Percentiles rank a stretch among this genome's conserved stretches.
phyloP scores from a whole-genome alignment of 2,329 filamentous ascomycete species.

The Clonostachys rosea region DNA sequence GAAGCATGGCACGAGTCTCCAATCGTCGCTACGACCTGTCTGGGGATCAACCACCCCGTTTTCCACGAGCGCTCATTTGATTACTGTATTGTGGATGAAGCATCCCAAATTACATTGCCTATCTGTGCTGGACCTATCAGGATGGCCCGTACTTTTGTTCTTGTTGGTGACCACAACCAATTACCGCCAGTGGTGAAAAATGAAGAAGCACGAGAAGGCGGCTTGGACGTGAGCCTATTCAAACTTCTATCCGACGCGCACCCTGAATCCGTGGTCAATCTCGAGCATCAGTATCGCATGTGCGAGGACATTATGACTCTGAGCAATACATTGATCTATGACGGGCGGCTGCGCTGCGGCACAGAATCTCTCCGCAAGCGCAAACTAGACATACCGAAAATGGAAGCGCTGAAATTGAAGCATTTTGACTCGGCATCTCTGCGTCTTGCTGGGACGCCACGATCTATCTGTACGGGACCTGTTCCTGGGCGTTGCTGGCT shows the following conservation, averaged over 20 bases:
- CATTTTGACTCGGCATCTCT: constrained; percentile 52
- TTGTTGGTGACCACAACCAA: constrained; percentile 96
- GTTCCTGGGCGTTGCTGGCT: constrained; percentile 66
- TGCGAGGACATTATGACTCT: constrained; percentile 94
- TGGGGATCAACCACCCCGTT: constrained; percentile 84
- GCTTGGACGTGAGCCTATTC: constrained; percentile 89
- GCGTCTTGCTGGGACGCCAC: constrained; percentile 29
- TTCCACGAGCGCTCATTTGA: constrained; percentile 90
- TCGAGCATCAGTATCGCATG: constrained; percentile 98
- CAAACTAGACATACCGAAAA: constrained; percentile 63
- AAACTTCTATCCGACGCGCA: constrained; percentile 88
- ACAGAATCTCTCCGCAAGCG: constrained; percentile 68
- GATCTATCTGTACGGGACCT: constrained; percentile 51
- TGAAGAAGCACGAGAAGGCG: constrained; percentile 78
- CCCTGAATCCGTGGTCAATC: constrained; percentile 79
- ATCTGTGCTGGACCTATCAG: constrained; percentile 92
- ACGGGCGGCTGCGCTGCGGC: constrained; percentile 86
- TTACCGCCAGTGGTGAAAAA: constrained; percentile 92
- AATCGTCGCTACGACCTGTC: constrained; percentile 90
- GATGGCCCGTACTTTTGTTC: constrained; percentile 86
- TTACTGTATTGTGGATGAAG: constrained; percentile 98
- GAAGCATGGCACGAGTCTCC: constrained; percentile 79
- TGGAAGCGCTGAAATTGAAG: constrained; percentile 52
- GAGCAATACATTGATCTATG: constrained; percentile 89
- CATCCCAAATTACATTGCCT: constrained; percentile 93